phyloP scores from a whole-genome alignment of 805 yeast species.

The Ogataea angusta region DNA sequence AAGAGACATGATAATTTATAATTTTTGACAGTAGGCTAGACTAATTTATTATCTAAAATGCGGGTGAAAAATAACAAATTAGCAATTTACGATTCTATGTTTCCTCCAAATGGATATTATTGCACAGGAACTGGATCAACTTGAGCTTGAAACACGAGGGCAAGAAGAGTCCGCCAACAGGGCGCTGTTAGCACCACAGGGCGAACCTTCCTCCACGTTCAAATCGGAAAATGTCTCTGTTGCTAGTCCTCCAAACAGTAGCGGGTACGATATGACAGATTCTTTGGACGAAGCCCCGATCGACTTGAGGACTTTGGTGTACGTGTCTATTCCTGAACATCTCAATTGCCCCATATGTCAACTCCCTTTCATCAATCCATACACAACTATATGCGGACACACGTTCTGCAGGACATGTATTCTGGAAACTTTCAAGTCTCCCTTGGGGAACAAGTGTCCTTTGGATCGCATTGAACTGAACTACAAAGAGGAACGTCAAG shows the following conservation, averaged over 20 bases:
- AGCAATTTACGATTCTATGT: not conserved
- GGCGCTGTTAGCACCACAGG: not conserved
- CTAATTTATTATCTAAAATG: not conserved
- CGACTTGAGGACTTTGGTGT: constrained; percentile 27
- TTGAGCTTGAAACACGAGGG: not conserved
- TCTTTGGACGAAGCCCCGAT: constrained; percentile 13
- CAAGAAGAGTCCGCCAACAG: not conserved
- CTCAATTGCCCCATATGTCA: constrained; percentile 63
- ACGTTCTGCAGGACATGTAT: constrained; percentile 61
- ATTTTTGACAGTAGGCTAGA: constrained; percentile 1
- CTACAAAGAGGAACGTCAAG: constrained; percentile 16
- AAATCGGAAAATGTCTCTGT: not conserved
- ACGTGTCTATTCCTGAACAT: constrained; percentile 30
- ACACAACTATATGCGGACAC: constrained; percentile 65
- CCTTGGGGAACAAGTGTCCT: constrained; percentile 48
- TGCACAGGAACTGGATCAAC: constrained; percentile 1
- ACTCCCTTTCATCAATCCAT: constrained; percentile 57
- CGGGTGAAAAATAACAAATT: constrained; percentile 4
- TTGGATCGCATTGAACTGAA: constrained; percentile 53
- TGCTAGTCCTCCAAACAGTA: not conserved
- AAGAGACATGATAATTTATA: not conserved
- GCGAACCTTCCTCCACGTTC: not conserved
- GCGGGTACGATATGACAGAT: constrained; percentile 5
- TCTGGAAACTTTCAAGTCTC: constrained; percentile 40
- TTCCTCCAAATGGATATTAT: constrained; percentile 1